Evolutionary conservation across 108 stramenopile genomes (phyloP), one percentile per base, ranked within the genome.

Genomic region (Fragilaria crotonensis): DNA sequence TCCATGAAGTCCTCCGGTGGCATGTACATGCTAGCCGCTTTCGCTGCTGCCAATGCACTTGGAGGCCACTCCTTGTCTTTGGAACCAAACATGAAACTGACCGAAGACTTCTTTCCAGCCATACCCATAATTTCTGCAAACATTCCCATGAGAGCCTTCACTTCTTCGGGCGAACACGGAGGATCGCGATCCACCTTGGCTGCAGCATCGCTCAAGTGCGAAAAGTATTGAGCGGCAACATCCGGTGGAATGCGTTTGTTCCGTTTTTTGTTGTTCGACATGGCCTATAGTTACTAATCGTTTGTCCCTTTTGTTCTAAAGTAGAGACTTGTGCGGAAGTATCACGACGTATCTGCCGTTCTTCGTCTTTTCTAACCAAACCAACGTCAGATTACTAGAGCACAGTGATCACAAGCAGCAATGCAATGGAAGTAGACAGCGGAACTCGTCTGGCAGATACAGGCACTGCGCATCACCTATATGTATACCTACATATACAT

Each of bases 111-210:
- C 18, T 52, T 25, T 30, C 19, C 33, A 22, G 21, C 18, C 45
- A 60, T 49, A 4, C 76, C 76, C 76, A 81, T 77, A 28, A 81
- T 75, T 66, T 81, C 80, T 14, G 76, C 71, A 70, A 81, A 81
- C 80, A 81, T 81, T 33, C 52, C 59, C 70, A 77, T 72, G 23
- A 81, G 63, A 9, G 80, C 76, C 48, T 81, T 81, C 76, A 81
- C 76, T 72, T 81, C 80, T 19, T 64, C 76, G 21, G 21, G 23
- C 22, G 51, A 52, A 22, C 25, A 52, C 26, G 22, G 22, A 1
- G 22, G 21, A 21, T 25, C 51, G 4, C 51, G 21, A 52, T 52
- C 51, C 51, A 21, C 22, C 18, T 17, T 25, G 25, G 51, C 51
- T 26, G 51, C 51, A 3, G 51, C 51, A 26, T 25, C 25, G 18